phyloP scores from a whole-genome alignment of 257 asterid genomes.

The Haberlea rhodopensis region DNA sequence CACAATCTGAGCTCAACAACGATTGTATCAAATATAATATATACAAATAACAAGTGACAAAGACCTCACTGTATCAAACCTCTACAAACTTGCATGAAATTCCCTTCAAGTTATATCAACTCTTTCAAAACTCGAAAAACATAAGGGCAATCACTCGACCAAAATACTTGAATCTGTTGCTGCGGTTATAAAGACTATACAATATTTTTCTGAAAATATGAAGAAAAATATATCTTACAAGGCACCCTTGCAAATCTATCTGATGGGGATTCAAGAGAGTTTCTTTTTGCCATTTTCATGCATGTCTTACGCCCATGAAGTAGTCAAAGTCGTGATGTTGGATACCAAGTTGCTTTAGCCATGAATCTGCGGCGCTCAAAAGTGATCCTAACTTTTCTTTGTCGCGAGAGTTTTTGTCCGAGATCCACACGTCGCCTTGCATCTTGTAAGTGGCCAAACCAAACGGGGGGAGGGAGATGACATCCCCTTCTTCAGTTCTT shows the following conservation, averaged over 20 bases:
- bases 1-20: not conserved
- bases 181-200: not conserved
- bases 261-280: not conserved
- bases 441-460: conserved; percentile 55
- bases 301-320: conserved; percentile 17
- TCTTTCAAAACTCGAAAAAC: not conserved
- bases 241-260: not conserved
- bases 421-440: conserved; percentile 50
- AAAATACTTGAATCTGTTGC: not conserved
- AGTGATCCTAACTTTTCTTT: conserved; percentile 34
- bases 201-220: not conserved
- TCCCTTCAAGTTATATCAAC: not conserved
- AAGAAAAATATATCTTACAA: not conserved
- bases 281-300: not conserved
- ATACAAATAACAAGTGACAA: not conserved
- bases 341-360: conserved; percentile 37
- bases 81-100: not conserved
- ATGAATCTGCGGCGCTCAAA: conserved; percentile 33
- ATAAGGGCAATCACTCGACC: not conserved
- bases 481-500: conserved; percentile 40
- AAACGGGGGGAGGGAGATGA: conserved; percentile 42
- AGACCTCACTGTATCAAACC: not conserved
- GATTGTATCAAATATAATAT: not conserved
- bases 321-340: conserved; percentile 43
- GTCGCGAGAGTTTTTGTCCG: conserved; percentile 39